Evolutionary conservation across 441 rosid genomes (phyloP).

Genomic region (Bruguiera hainesii): DNA sequence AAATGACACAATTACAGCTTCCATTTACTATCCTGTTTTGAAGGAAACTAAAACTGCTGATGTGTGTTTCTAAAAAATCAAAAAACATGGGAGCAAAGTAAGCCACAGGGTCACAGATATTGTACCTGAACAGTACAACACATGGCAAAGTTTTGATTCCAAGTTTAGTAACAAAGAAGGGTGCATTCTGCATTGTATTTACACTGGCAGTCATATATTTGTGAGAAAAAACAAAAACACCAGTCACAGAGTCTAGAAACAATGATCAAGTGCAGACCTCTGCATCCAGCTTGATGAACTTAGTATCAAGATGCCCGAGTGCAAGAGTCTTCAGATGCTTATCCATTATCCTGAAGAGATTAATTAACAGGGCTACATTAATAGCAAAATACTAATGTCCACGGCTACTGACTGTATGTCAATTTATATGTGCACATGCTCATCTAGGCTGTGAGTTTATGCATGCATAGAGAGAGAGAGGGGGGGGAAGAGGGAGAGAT

Average conservation of each 20-base stretch:
- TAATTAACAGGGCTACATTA: constrained; percentile 10
- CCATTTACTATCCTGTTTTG: too few relatives aligned
- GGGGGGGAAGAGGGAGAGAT: background rate
- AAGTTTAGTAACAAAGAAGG: constrained; percentile 85
- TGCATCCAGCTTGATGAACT: constrained; percentile 86
- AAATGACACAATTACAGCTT: too few relatives aligned
- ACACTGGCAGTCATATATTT: constrained; percentile 3
- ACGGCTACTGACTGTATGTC: background rate
- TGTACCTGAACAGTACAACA: constrained; percentile 75
- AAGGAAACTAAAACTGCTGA: too few relatives aligned
- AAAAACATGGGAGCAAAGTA: background rate
- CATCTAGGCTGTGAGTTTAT: background rate
- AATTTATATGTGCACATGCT: background rate
- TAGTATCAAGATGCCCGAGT: constrained; percentile 61
- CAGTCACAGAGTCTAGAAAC: background rate
- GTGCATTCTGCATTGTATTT: constrained; percentile 72
- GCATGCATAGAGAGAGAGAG: background rate
- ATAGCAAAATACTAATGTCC: background rate
- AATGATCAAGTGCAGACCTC: constrained; percentile 49
- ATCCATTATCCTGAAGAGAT: constrained; percentile 74
- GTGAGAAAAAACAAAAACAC: background rate
- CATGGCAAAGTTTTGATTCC: constrained; percentile 90
- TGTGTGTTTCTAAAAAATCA: background rate
- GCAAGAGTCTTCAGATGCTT: constrained; percentile 87
- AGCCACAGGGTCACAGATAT: constrained; percentile 2